These are phyloP conservation scores for Dryas drummondii DNA, from an alignment of 306 rosid species.

Conservation along the genomic window DNA sequence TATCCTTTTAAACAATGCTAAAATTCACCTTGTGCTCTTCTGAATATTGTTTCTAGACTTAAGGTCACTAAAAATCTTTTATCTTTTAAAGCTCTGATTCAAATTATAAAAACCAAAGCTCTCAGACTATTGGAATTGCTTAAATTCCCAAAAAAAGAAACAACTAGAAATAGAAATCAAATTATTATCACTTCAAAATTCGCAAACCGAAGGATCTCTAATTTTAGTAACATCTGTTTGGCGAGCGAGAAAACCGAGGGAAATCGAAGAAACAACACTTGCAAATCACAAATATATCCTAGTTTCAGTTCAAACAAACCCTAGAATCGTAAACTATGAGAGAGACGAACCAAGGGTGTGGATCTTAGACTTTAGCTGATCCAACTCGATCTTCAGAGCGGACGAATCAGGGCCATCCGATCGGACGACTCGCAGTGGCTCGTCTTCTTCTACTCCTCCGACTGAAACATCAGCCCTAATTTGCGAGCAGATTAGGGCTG, in stretches of 20 bases:
- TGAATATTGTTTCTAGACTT: neutral
- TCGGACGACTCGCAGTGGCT: slow-evolving; percentile 19
- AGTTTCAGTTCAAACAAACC: neutral
- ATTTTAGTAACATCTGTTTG: neutral
- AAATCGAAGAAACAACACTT: neutral
- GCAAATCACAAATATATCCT: neutral
- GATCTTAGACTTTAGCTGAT: slow-evolving; percentile 74
- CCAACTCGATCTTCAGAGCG: slow-evolving; percentile 64
- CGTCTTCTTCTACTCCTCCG: slow-evolving; percentile 24
- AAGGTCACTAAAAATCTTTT: neutral
- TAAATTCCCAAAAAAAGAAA: neutral
- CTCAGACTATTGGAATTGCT: neutral
- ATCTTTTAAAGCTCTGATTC: neutral
- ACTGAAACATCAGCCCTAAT: slow-evolving; percentile 50
- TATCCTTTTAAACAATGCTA: neutral
- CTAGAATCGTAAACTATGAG: neutral
- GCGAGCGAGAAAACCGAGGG: slow-evolving; percentile 14
- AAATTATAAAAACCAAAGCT: neutral
- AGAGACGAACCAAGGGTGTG: slow-evolving; percentile 60
- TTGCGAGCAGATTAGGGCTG: slow-evolving; percentile 50
- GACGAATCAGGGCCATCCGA: slow-evolving; percentile 48
- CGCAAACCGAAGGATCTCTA: slow-evolving; percentile 3
- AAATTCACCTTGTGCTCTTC: neutral
- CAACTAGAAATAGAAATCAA: neutral
- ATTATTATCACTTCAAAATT: neutral